Conservation (phyloP, 2,329 filamentous ascomycete genomes). For the Fusarium sublunatum region DNA sequence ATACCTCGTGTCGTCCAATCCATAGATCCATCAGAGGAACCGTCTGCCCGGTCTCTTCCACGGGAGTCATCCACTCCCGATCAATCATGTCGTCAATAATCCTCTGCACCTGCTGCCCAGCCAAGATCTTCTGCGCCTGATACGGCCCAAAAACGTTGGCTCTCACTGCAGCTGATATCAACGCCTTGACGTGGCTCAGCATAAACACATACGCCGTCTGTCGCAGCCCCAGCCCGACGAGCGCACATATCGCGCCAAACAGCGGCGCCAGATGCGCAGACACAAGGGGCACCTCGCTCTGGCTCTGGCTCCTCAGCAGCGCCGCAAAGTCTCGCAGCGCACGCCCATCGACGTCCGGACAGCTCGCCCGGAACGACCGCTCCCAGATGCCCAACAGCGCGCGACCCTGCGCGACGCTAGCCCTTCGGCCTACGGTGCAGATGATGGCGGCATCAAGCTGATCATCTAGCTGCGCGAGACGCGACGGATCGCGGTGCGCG, state of each 20-base stretch:
- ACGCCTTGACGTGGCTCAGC: conserved; percentile 79
- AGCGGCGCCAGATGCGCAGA: conserved; percentile 77
- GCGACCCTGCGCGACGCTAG: conserved; percentile 79
- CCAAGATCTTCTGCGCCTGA: conserved; percentile 79
- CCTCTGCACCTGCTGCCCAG: conserved; percentile 66
- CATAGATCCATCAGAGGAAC: conserved; percentile 85
- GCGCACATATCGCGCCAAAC: conserved; percentile 72
- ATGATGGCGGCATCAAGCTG: conserved; percentile 79
- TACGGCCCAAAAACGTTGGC: conserved; percentile 84
- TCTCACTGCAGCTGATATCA: conserved; percentile 80
- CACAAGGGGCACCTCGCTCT: conserved; percentile 54
- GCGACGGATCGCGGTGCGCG: conserved; percentile 66
- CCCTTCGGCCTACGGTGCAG: conserved; percentile 82
- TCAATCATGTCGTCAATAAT: conserved; percentile 69
- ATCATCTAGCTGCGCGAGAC: conserved; percentile 74
- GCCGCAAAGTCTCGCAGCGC: conserved; percentile 52
- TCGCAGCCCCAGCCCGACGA: conserved; percentile 69
- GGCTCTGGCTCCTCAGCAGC: conserved; percentile 49
- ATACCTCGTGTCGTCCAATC: conserved; percentile 82
- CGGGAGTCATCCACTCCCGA: conserved; percentile 66
- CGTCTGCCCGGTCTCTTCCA: conserved; percentile 77
- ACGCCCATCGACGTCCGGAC: conserved; percentile 46
- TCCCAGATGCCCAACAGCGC: conserved; percentile 83
- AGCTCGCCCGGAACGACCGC: conserved; percentile 66
- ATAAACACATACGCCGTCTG: conserved; percentile 81